These are phyloP conservation scores for Phoenix roebelenii DNA, from an alignment of 176 grass and related monocot genomes.

Conservation along the genomic window DNA sequence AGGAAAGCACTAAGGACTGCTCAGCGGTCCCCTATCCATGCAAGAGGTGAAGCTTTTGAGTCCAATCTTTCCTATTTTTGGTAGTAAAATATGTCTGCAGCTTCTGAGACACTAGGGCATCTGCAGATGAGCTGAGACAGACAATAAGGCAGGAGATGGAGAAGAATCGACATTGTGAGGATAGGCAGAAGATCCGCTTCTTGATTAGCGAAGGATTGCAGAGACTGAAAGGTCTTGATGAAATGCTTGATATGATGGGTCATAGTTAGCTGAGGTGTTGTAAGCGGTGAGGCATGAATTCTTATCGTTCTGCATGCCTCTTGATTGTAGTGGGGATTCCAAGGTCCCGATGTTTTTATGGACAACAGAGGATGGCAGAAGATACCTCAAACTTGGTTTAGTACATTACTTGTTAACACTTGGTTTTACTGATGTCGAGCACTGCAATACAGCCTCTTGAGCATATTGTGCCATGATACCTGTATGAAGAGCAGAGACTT, in stretches of 20 bases:
- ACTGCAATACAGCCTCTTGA: no score
- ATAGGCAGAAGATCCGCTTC: constrained; percentile 78
- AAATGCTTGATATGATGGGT: constrained; percentile 87
- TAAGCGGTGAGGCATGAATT: no score
- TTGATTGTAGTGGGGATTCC: no score
- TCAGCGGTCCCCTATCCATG: constrained; percentile 40
- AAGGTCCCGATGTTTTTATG: no score
- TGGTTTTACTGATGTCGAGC: no score
- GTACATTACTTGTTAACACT: no score
- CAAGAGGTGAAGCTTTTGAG: constrained; percentile 37
- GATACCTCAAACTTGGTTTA: no score
- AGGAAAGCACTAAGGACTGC: constrained; percentile 51
- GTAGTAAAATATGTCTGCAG: not conserved
- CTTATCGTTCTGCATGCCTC: no score
- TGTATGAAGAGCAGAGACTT: no score
- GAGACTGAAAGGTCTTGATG: constrained; percentile 80
- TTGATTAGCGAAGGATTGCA: constrained; percentile 77
- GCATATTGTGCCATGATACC: no score
- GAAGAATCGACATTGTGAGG: constrained; percentile 63
- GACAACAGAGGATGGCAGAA: no score
- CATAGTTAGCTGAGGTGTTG: constrained; percentile 21
- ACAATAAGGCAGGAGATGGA: constrained; percentile 70
- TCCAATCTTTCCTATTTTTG: constrained; percentile 6
- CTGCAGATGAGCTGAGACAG: constrained; percentile 62
- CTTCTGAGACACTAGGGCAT: constrained; percentile 20